A percentile compares a stretch with the other conserved stretches of the same genome.
Conservation (phyloP, 768 basidiomycete genomes). For the Tephrocybe sp. region DNA sequence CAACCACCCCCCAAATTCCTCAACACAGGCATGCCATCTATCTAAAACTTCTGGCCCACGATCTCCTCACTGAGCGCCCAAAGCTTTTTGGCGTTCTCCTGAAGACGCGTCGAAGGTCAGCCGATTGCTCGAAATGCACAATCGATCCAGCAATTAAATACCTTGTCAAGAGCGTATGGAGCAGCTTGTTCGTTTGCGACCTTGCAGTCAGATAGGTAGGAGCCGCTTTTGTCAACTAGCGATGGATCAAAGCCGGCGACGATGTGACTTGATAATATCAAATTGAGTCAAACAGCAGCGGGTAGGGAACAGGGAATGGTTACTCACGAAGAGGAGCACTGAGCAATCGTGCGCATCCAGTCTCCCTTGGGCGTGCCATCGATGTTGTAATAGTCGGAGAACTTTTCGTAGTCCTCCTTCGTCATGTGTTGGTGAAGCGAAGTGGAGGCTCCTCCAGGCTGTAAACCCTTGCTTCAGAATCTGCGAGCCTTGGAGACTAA, state of each 20-base stretch:
- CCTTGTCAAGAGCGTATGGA: slow-evolving; percentile 11
- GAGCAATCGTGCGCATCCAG: neutral
- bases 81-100: slow-evolving; percentile 14
- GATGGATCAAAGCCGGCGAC: slow-evolving; percentile 10
- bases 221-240: slow-evolving; percentile 8
- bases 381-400: slow-evolving; percentile 5
- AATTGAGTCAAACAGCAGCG: too few relatives aligned
- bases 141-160: neutral
- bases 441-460: slow-evolving; percentile 10
- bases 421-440: slow-evolving; percentile 10
- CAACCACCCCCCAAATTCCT: too few relatives aligned
- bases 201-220: slow-evolving; percentile 9
- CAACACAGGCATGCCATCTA: too few relatives aligned
- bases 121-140: neutral
- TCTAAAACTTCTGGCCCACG: slow-evolving; percentile 11
- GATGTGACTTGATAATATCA: neutral
- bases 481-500: too few relatives aligned
- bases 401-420: slow-evolving; percentile 11
- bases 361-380: slow-evolving; percentile 10
- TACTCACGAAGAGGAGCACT: neutral
- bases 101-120: neutral
- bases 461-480: neutral
- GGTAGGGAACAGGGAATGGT: too few relatives aligned
- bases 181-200: slow-evolving; percentile 10
- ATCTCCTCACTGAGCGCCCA: slow-evolving; percentile 17